phyloP scores from a whole-genome alignment of 148 eudicot species.

The Amaranthus hypochondriacus region DNA sequence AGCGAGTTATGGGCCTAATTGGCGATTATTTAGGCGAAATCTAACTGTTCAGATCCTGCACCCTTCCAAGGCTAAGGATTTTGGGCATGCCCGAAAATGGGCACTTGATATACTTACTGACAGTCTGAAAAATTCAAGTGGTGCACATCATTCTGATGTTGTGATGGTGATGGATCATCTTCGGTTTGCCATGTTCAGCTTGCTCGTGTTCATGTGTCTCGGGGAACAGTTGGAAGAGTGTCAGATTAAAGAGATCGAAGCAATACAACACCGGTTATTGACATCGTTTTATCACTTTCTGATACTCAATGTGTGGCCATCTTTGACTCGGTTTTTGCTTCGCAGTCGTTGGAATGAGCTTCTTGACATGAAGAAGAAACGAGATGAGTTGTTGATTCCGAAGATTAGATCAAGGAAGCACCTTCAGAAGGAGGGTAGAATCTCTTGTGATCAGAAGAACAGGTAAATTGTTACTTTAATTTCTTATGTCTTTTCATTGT shows the following conservation, averaged over 20 bases:
- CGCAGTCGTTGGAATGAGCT: slow-evolving; percentile 46
- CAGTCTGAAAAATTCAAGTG: slow-evolving; percentile 1
- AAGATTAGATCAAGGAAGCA: slow-evolving; percentile 39
- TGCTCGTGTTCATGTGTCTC: slow-evolving; percentile 60
- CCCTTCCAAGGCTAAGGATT: slow-evolving; percentile 25
- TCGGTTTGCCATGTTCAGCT: slow-evolving; percentile 55
- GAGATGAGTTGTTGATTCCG: slow-evolving; percentile 35
- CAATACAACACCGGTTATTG: slow-evolving; percentile 25
- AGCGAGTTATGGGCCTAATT: slow-evolving; percentile 40
- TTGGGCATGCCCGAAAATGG: slow-evolving; percentile 27
- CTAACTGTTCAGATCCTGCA: slow-evolving; percentile 29
- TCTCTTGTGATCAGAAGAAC: slow-evolving; percentile 1
- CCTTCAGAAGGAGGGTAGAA: neutral
- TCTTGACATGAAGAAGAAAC: slow-evolving; percentile 23
- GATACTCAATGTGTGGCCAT: slow-evolving; percentile 43
- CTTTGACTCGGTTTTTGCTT: slow-evolving; percentile 38
- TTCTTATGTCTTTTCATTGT: no score
- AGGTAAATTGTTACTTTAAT: neutral
- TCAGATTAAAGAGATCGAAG: slow-evolving; percentile 36
- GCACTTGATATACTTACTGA: slow-evolving; percentile 23
- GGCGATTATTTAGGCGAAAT: slow-evolving; percentile 29
- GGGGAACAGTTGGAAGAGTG: slow-evolving; percentile 47
- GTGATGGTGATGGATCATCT: slow-evolving; percentile 49
- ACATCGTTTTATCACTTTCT: slow-evolving; percentile 24
- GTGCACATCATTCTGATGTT: neutral